phyloP scores from a whole-genome alignment of 225 moss, liverwort and hornwort species.

The Pseudisothecium myosuroides region DNA sequence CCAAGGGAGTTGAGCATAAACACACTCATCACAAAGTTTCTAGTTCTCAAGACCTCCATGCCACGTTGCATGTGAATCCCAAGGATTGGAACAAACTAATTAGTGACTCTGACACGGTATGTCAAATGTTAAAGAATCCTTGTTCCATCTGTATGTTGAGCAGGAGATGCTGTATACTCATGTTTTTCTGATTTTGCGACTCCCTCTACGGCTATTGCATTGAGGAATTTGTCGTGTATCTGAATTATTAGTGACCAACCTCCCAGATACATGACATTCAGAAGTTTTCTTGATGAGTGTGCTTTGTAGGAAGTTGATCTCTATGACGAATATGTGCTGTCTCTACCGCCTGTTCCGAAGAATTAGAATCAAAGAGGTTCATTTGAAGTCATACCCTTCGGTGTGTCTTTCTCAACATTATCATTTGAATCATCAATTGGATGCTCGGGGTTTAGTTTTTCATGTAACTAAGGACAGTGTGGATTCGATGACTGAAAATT shows the following conservation, averaged over 20 bases:
- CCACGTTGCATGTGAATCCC: slow-evolving; percentile 85
- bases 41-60: too few relatives aligned
- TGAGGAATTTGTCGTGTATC: background rate
- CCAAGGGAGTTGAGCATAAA: too few relatives aligned
- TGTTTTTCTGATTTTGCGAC: background rate
- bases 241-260: background rate
- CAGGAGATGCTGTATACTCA: background rate
- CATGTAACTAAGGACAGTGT: background rate
- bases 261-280: background rate
- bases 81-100: slow-evolving; percentile 92
- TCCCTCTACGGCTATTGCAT: background rate
- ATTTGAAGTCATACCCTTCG: background rate
- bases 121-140: background rate
- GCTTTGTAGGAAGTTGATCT: background rate
- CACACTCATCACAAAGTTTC: too few relatives aligned
- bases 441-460: background rate
- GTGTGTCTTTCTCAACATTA: background rate
- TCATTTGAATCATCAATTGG: background rate
- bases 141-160: background rate
- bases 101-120: slow-evolving; percentile 59
- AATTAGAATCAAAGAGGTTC: background rate
- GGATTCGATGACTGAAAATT: background rate
- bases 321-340: background rate
- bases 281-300: background rate
- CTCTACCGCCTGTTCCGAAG: background rate